Evolutionary conservation across 129 eudicot species (phyloP).

Genomic region (Escallonia rubra): DNA sequence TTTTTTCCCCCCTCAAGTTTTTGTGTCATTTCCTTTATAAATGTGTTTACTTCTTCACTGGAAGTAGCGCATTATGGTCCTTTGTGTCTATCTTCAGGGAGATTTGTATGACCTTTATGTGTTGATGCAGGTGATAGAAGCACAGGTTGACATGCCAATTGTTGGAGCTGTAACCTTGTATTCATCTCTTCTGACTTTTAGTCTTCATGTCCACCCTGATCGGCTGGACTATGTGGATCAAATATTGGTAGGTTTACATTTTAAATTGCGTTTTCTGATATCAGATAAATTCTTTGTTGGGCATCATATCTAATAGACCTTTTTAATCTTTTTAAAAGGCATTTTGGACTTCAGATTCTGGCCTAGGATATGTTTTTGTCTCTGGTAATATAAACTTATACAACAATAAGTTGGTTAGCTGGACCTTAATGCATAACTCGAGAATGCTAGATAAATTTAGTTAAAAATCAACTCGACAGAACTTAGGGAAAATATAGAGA

Average conservation of each 20-base stretch:
- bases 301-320: too few species aligned
- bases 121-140: slow-evolving; percentile 83
- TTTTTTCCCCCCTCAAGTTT: neutral
- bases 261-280: neutral
- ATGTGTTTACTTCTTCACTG: neutral
- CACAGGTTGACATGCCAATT: slow-evolving; percentile 83
- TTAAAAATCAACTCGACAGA: too few species aligned
- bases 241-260: slow-evolving; percentile 56
- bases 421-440: too few species aligned
- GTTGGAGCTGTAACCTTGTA: slow-evolving; percentile 82
- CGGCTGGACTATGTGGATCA: slow-evolving; percentile 96
- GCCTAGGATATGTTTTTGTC: neutral
- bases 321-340: neutral
- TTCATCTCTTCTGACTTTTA: slow-evolving; percentile 86
- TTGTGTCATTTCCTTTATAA: neutral
- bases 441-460: too few species aligned
- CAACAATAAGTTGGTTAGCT: too few species aligned
- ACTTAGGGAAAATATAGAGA: too few species aligned
- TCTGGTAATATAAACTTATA: neutral
- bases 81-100: slow-evolving; percentile 9
- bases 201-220: slow-evolving; percentile 87
- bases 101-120: slow-evolving; percentile 3
- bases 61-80: neutral
- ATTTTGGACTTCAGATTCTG: neutral
- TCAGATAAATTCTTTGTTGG: neutral